These are phyloP conservation scores for Vickermania ingenoplastis DNA, from an alignment of 208 protist genomes.

Conservation along the genomic window DNA sequence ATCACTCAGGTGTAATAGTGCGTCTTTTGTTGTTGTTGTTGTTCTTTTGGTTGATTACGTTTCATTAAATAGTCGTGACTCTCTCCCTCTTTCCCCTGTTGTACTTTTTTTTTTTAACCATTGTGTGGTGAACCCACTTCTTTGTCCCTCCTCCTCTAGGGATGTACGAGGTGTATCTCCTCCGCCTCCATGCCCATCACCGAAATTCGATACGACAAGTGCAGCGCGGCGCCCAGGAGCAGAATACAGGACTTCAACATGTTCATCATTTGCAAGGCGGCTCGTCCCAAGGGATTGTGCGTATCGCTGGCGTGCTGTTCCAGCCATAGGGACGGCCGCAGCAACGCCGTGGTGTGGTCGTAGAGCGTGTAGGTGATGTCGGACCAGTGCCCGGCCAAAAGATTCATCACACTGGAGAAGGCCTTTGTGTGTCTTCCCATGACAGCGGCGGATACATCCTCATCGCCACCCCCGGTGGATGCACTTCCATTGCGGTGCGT, in stretches of 20 bases:
- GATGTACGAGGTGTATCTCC: constrained; percentile 16
- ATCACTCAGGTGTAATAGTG: too few relatives aligned
- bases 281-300: neutral
- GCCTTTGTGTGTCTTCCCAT: neutral
- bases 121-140: too few relatives aligned
- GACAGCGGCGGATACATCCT: neutral
- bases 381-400: neutral
- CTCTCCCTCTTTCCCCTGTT: too few relatives aligned
- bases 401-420: neutral
- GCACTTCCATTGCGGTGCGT: too few relatives aligned
- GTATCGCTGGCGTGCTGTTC: neutral
- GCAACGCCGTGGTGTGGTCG: neutral
- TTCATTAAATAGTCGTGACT: too few relatives aligned
- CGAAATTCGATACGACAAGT: constrained; percentile 18
- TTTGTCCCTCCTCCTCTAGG: constrained; percentile 9
- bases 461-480: neutral
- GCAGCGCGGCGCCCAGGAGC: constrained; percentile 11
- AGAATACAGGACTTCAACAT: constrained; percentile 6
- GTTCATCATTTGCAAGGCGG: constrained; percentile 14
- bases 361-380: neutral
- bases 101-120: too few relatives aligned
- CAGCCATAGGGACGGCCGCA: neutral
- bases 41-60: too few relatives aligned
- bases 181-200: constrained; percentile 23
- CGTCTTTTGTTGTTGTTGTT: too few relatives aligned